These are phyloP conservation scores for slime mould (Dictyostelium discoideum) DNA, from an alignment of 78 protist species.

Conservation along the genomic window DNA sequence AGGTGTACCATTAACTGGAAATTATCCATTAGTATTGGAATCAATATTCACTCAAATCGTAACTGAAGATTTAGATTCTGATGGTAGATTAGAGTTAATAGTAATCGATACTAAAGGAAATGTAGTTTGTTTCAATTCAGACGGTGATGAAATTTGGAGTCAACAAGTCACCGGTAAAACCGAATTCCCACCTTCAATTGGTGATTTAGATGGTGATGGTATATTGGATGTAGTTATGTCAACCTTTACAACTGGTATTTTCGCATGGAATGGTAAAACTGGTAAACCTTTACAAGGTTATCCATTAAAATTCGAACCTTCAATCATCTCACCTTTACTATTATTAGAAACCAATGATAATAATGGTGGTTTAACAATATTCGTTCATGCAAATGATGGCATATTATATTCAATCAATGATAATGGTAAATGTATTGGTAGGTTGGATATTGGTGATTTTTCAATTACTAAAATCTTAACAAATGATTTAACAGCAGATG, in stretches of 20 bases:
- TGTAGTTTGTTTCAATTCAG: slow-evolving; percentile 54
- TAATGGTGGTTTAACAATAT: slow-evolving; percentile 18
- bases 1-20: slow-evolving; percentile 42
- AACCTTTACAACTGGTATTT: slow-evolving; percentile 82
- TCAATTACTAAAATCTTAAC: slow-evolving; percentile 78
- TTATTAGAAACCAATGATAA: background rate
- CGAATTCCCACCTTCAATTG: slow-evolving; percentile 83
- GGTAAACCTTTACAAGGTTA: slow-evolving; percentile 77
- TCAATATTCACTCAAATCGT: slow-evolving; percentile 86
- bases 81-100: slow-evolving; percentile 89
- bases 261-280: slow-evolving; percentile 83
- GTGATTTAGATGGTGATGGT: slow-evolving; percentile 95
- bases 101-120: slow-evolving; percentile 77
- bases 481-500: slow-evolving; percentile 89
- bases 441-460: slow-evolving; percentile 82
- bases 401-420: slow-evolving; percentile 22
- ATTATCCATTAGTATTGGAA: slow-evolving; percentile 88
- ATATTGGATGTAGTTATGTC: slow-evolving; percentile 89
- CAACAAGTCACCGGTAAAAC: slow-evolving; percentile 17
- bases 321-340: slow-evolving; percentile 55
- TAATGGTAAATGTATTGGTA: slow-evolving; percentile 30
- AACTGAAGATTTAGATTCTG: slow-evolving; percentile 87
- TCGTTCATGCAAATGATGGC: slow-evolving; percentile 37
- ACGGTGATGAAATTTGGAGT: slow-evolving; percentile 83
- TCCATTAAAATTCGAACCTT: slow-evolving; percentile 76